A percentile compares a stretch with the other conserved stretches of the same genome.
Conservation (phyloP, 192 early-diverging fungal species). For the Coemansia sp. region DNA sequence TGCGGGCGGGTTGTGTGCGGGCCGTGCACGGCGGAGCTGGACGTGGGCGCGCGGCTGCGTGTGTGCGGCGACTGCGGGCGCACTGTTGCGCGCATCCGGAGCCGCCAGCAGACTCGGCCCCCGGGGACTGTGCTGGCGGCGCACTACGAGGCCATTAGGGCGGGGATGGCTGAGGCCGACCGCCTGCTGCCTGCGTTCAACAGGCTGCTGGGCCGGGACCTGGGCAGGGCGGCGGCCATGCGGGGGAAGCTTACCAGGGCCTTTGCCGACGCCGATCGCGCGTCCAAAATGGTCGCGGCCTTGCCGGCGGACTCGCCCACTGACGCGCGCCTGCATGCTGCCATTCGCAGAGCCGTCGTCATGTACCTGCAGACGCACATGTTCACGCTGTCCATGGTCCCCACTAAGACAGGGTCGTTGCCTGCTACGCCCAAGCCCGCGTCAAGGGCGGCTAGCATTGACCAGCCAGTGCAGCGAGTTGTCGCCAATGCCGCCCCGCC, state of each 20-base stretch:
- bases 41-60: constrained; percentile 26
- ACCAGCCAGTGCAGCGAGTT: background rate
- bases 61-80: constrained; percentile 64
- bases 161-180: constrained; percentile 32
- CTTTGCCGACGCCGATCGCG: constrained; percentile 64
- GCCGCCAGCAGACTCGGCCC: constrained; percentile 32
- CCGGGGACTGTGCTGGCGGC: constrained; percentile 30
- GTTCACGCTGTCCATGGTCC: constrained; percentile 75
- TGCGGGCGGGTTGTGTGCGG: constrained; percentile 70
- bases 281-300: constrained; percentile 62
- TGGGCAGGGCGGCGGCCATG: constrained; percentile 61
- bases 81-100: constrained; percentile 58
- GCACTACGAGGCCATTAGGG: constrained; percentile 17
- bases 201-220: constrained; percentile 39
- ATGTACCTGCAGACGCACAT: constrained; percentile 78
- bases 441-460: constrained; percentile 3
- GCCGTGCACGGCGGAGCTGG: constrained; percentile 53
- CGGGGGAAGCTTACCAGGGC: constrained; percentile 66
- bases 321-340: constrained; percentile 63
- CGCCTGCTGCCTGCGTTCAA: constrained; percentile 39
- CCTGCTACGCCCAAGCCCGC: constrained; percentile 9
- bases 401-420: constrained; percentile 16
- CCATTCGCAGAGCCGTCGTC: constrained; percentile 64
- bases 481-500: background rate
- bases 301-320: constrained; percentile 56